Evolutionary conservation across 208 protist genomes (phyloP), one percentile per base, ranked within the genome.

Genomic region (Entamoeba dispar): DNA sequence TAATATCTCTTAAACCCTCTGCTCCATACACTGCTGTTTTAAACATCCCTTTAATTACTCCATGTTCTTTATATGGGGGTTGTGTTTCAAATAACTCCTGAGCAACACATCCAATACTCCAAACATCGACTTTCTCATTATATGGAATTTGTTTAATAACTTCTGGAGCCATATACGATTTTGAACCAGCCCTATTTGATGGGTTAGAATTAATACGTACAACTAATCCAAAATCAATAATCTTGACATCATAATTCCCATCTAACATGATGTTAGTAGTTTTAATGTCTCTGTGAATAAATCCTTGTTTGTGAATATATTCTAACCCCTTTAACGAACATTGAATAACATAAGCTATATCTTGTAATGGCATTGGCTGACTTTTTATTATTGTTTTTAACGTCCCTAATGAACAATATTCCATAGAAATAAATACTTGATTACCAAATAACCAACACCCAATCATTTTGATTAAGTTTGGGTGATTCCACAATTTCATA

Each of bases 141-240:
- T 93, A 93, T 12, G 51, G 93, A 5, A 55, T 14, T 38, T 92
- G 73, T 92, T 93, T 49, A n/a, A 93, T 47, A 27, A 92, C 31
- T 91, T 93, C 93, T 10, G 93, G 93, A 5, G 93, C 91, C 93
- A 93, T 93, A 34, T 93, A 93, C 49, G 92, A 49, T n/a, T 91
- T 91, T 49, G 91, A 55, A 17, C 92, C 92, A 17, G 90, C 77
- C 0, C 38, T 0, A 12, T 38, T 91, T 91, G 8, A 12, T 49
- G 34, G 34, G 50, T 47, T 0, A 7, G 10, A 49, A 5, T 0
- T 27, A 0, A 15, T 22, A 3, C 27, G 2, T 3, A 91, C 10
- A 22, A 91, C 91, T 38, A 92, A 92, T 43, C 95, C 95, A 91
- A 96, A 96, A 86, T 96, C 95, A 90, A 93, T 94, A 19, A 96